A percentile compares a stretch with the other conserved stretches of the same genome.
phyloP scores from a whole-genome alignment of 257 asterid species.

The Ehretia macrophylla region DNA sequence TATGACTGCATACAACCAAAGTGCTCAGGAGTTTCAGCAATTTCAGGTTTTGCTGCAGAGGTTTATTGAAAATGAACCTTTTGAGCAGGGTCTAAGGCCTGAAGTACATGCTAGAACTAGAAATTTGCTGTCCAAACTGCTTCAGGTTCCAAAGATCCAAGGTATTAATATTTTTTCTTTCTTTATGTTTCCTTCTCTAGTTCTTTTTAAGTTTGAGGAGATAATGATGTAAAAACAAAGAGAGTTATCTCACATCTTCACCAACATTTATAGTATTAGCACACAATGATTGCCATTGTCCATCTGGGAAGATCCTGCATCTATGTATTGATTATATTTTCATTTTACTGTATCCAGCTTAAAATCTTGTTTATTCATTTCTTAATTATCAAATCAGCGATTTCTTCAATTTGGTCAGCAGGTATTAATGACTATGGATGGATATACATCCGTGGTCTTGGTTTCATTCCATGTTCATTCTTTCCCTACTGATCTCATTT shows the following conservation, averaged over 20 bases:
- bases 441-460: neutral
- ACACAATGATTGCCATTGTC: no score
- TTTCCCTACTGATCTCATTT: slow-evolving; percentile 9
- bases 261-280: no score
- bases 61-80: slow-evolving; percentile 92
- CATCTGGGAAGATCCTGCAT: no score
- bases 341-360: no score
- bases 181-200: no score
- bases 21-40: slow-evolving; percentile 92
- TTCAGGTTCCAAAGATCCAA: slow-evolving; percentile 87
- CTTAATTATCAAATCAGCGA: no score
- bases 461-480: neutral
- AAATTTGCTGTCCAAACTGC: slow-evolving; percentile 66
- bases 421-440: no score
- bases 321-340: no score
- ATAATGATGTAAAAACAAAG: neutral
- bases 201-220: neutral
- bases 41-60: slow-evolving; percentile 85
- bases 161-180: slow-evolving; percentile 32
- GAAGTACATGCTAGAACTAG: slow-evolving; percentile 76
- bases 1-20: slow-evolving; percentile 58
- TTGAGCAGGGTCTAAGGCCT: slow-evolving; percentile 72
- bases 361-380: no score
- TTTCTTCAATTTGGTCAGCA: no score
- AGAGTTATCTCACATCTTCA: neutral